phyloP scores from a whole-genome alignment of 768 basidiomycete species.

The Coprinopsis sp. region DNA sequence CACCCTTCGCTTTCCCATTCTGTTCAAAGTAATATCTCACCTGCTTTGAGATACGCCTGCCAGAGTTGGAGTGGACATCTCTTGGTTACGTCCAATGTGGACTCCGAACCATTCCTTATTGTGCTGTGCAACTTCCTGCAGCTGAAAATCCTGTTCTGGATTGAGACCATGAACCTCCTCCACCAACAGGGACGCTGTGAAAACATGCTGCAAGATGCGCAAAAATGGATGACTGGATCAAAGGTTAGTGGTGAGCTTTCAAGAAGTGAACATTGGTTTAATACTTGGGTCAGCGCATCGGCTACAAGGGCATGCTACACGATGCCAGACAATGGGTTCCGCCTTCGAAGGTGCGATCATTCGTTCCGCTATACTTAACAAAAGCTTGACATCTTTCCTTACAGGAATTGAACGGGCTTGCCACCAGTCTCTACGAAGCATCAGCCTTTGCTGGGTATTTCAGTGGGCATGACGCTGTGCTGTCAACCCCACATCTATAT shows the following conservation, averaged over 20 bases:
- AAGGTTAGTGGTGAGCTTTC: background rate
- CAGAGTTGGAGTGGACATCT: constrained; percentile 11
- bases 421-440: constrained; percentile 7
- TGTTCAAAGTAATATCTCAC: constrained; percentile 12
- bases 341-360: too few relatives aligned
- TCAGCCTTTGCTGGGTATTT: constrained; percentile 17
- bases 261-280: background rate
- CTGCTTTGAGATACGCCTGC: too few relatives aligned
- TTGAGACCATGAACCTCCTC: constrained; percentile 10
- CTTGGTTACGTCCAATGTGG: background rate
- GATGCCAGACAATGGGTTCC: too few relatives aligned
- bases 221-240: background rate
- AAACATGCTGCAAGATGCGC: background rate
- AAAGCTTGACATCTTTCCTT: background rate
- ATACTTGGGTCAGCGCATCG: too few relatives aligned
- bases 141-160: constrained; percentile 8
- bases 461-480: constrained; percentile 9
- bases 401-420: background rate
- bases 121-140: constrained; percentile 5
- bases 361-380: too few relatives aligned
- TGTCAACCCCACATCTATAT: too few relatives aligned
- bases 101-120: background rate
- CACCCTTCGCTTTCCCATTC: background rate
- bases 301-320: too few relatives aligned
- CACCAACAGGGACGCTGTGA: background rate